These are phyloP conservation scores for Medicago ruthenica DNA, from an alignment of 306 rosid species.

Conservation along the genomic window DNA sequence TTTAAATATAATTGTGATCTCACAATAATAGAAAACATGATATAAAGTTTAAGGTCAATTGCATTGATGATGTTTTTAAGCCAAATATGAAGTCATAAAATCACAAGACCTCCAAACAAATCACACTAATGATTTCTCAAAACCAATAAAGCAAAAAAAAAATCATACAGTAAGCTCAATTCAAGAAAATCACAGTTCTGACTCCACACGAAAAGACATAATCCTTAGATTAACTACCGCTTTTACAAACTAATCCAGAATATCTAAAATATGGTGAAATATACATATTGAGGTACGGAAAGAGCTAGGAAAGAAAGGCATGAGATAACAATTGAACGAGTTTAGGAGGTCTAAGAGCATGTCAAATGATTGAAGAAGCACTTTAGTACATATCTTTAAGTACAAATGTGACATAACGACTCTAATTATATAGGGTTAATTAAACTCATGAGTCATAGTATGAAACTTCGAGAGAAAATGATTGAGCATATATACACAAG, in stretches of 20 bases:
- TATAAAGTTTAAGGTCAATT: background rate
- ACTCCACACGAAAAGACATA: background rate
- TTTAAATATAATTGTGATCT: slow-evolving; percentile 25
- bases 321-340: background rate
- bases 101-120: slow-evolving; percentile 13
- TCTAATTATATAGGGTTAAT: no score
- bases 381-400: background rate
- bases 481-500: no score
- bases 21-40: background rate
- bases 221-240: background rate
- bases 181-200: background rate
- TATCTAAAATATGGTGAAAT: background rate
- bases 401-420: background rate
- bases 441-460: no score
- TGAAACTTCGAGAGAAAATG: no score
- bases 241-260: slow-evolving; percentile 4
- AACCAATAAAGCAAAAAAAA: background rate
- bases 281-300: background rate
- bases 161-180: background rate
- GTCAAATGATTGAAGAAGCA: background rate
- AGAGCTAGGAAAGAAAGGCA: background rate
- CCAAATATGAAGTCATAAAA: background rate
- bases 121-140: slow-evolving; percentile 9
- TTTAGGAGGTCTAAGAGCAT: background rate
- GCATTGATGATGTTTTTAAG: background rate